A percentile compares a stretch with the other conserved stretches of the same genome.
phyloP scores from a whole-genome alignment of 176 grass and related monocot genomes.

The Triticum dicoccoides region DNA sequence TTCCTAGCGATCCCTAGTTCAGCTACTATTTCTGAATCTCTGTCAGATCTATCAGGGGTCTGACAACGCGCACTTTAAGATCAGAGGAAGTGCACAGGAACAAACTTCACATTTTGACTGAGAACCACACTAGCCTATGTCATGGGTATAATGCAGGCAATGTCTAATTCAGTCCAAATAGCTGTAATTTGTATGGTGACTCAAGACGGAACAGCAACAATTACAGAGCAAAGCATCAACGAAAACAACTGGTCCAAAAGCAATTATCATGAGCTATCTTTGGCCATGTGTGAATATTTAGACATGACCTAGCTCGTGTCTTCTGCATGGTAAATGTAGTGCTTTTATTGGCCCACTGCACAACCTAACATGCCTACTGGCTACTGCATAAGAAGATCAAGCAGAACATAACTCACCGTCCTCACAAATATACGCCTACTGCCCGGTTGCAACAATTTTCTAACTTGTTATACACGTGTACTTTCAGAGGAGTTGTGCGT shows the following conservation, averaged over 20 bases:
- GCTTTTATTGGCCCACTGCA: background rate
- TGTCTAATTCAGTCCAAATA: background rate
- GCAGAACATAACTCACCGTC: background rate
- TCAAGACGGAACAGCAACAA: background rate
- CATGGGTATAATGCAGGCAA: too few relatives aligned
- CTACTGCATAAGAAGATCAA: conserved; percentile 13
- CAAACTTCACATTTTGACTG: background rate
- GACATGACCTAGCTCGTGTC: background rate
- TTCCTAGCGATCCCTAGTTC: background rate
- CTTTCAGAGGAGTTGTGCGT: background rate
- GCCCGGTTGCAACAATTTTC: background rate
- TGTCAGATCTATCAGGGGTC: background rate
- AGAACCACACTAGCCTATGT: background rate
- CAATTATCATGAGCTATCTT: background rate
- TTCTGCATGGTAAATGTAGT: background rate
- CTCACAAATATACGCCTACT: background rate
- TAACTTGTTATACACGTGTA: background rate
- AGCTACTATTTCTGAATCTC: background rate
- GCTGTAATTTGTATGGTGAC: background rate
- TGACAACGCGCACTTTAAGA: background rate
- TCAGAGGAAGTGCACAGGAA: background rate
- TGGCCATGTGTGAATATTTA: background rate
- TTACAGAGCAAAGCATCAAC: background rate
- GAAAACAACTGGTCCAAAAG: background rate
- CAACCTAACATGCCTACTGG: background rate